Base-by-base conservation (phyloP, 495 filamentous ascomycete species). In the Pyronema omphalodes region DNA sequence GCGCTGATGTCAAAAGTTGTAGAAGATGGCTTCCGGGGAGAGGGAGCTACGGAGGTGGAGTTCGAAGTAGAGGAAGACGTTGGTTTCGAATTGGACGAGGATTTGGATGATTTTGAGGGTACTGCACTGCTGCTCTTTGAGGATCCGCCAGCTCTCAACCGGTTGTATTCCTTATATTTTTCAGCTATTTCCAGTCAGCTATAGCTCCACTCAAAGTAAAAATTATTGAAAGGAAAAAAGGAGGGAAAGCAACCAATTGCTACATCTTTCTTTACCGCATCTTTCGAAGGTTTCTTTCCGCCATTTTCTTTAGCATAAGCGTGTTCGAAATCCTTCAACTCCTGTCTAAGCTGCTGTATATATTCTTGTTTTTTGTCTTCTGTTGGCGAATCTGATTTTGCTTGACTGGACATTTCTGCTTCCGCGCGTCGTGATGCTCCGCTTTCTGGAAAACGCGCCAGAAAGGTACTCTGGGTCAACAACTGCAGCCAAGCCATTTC, bases 241-340 rank as follows among this genome's bases (percentile, higher is more conserved):
- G 19, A 41, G 17, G 44, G 19, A 17, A 44, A 8, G 8, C 45
- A 55, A 93, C 87, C 83, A 60, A 95, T 94, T 3, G 76, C 76
- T 7, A 78, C 77, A 59, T 88, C 78, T 54, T 80, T 74, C 67
- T 94, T 94, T 65, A 95, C 93, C 67, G 94, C 88, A 11, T 82
- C 78, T 37, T 86, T 81, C 15, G 74, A 73, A 9, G 91, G 82
- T 70, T 93, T 94, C 50, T 72, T 74, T 12, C 87, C 88, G 9
- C 68, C 72, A 62, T 94, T 75, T 1, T 70, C 68, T 17, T 69
- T 68, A 1, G 84, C 76, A 71, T 91, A 95, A 6, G 75, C 69
- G 59, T 75, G 77, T 67, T 98, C 89, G 82, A 87, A 98, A 63
- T 73, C 68, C 67, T 95, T 98, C 34, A 98, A 69, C 57, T 93